phyloP scores from a whole-genome alignment of 495 filamentous ascomycete genomes.

The Podospora tetraspora region DNA sequence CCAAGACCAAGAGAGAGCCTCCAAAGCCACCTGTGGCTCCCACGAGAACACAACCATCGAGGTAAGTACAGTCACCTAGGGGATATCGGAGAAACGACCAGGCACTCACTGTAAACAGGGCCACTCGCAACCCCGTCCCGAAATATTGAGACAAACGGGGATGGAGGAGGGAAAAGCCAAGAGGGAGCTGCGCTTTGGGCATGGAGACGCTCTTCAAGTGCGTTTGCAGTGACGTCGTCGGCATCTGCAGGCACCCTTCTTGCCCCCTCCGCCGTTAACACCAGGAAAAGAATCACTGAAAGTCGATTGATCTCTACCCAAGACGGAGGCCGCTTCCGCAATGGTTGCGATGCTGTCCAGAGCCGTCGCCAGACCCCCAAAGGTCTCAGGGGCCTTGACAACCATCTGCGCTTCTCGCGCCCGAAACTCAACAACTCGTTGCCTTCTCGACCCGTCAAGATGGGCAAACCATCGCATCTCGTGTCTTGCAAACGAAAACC shows the following conservation, averaged over 20 bases:
- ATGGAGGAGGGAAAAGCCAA: background rate
- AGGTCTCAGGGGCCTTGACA: background rate
- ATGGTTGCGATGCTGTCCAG: background rate
- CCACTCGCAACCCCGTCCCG: background rate
- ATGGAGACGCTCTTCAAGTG: background rate
- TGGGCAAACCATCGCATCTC: background rate
- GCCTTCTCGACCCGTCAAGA: background rate
- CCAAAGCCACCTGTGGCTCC: background rate
- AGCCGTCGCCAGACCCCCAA: background rate
- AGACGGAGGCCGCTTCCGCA: background rate
- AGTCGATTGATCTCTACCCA: background rate
- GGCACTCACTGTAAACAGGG: background rate
- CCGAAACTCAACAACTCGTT: background rate
- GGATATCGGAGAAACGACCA: background rate
- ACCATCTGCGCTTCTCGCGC: background rate
- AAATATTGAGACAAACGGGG: background rate
- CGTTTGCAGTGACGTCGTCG: background rate
- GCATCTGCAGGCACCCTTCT: background rate
- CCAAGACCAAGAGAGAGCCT: background rate
- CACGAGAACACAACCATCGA: background rate
- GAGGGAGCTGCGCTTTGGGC: background rate
- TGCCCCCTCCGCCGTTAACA: background rate
- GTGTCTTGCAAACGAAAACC: background rate
- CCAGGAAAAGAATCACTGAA: background rate
- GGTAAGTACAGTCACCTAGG: background rate